Base-by-base conservation (phyloP, 2,329 filamentous ascomycete genomes). In the Pseudonectria buxi region DNA sequence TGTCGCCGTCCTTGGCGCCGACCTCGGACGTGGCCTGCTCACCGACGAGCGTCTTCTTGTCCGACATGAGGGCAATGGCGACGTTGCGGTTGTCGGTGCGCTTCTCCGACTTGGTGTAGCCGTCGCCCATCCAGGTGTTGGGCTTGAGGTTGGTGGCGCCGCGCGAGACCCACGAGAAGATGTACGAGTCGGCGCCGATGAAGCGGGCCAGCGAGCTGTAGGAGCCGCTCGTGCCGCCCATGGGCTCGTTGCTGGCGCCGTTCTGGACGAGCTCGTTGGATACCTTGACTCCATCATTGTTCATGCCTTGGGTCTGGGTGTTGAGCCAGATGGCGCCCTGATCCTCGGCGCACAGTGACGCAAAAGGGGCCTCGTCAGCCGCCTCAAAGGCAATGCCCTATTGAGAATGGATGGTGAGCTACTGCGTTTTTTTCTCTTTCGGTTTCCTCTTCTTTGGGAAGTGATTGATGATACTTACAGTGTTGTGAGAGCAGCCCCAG, bases 401-500 rank as follows among this genome's bases (percentile, higher is more conserved):
- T 22, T 9, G 9, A 22, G 18, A 6, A n/a, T n/a, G n/a, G 5
- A 22, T 9, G 5, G 18, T 22, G 5, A 22, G 18, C 18, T 22
- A 9, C 18, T 22, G 18, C 18, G 18, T 22, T 22, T 22, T 9
- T 22, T 5, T 22, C 18, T 5, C 18, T 22, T 5, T 9, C 18
- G 18, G n/a, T n/a, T n/a, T n/a, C n/a, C n/a, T n/a, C n/a, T n/a
- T n/a, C n/a, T n/a, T n/a, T n/a, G n/a, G n/a, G n/a, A n/a, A n/a
- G n/a, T n/a, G n/a, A n/a, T n/a, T n/a, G n/a, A n/a, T n/a, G n/a
- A n/a, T n/a, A 22, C 18, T 22, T 9, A 22, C 18, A 1, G 75
- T 79, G 59, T 81, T 81, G 64, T 80, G 75, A 6, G 69, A 75
- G 62, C 76, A 81, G 13, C 76, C 76, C 67, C 74, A 80, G 11